Percentiles rank a stretch among this genome's conserved stretches.
These are phyloP conservation scores for Ottelia alismoides DNA, from an alignment of 106 monocot genomes.

Conservation along the genomic window DNA sequence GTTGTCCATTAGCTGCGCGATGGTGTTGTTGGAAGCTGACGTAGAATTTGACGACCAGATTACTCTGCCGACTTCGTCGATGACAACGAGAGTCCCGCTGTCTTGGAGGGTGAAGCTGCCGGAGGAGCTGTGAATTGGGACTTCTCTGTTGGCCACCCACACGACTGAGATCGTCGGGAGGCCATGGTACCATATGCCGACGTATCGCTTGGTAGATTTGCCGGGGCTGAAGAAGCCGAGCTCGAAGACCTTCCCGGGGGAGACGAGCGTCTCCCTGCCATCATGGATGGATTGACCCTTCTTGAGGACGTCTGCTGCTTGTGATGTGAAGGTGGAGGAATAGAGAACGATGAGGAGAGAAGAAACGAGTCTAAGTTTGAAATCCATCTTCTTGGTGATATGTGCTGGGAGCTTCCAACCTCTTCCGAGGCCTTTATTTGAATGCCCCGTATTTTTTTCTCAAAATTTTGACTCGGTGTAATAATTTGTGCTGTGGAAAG, in stretches of 20 bases:
- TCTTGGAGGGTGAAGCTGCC: constrained; percentile 6
- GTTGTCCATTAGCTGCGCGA: neutral
- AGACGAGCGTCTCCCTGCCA: constrained; percentile 18
- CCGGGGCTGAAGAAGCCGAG: constrained; percentile 35
- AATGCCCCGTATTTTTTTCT: too few species aligned
- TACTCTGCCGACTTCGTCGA: neutral
- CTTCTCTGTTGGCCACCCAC: constrained; percentile 28
- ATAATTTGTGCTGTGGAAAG: too few species aligned
- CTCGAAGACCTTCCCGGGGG: constrained; percentile 17
- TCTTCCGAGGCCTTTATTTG: too few species aligned
- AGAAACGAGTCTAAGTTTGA: neutral
- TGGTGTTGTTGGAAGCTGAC: neutral
- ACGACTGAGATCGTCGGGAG: constrained; percentile 3
- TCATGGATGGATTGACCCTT: constrained; percentile 5
- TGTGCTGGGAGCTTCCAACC: too few species aligned
- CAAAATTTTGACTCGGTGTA: too few species aligned
- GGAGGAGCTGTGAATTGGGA: constrained; percentile 3
- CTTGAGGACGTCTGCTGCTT: neutral
- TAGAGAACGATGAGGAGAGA: constrained; percentile 1
- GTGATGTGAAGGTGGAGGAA: neutral
- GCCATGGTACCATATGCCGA: constrained; percentile 38
- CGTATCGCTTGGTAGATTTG: constrained; percentile 7
- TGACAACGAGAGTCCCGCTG: constrained; percentile 12
- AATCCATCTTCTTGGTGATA: too few species aligned
- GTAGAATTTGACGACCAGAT: constrained; percentile 15